Conservation (phyloP, 768 basidiomycete species). For the Rhodotorula diobovata region DNA sequence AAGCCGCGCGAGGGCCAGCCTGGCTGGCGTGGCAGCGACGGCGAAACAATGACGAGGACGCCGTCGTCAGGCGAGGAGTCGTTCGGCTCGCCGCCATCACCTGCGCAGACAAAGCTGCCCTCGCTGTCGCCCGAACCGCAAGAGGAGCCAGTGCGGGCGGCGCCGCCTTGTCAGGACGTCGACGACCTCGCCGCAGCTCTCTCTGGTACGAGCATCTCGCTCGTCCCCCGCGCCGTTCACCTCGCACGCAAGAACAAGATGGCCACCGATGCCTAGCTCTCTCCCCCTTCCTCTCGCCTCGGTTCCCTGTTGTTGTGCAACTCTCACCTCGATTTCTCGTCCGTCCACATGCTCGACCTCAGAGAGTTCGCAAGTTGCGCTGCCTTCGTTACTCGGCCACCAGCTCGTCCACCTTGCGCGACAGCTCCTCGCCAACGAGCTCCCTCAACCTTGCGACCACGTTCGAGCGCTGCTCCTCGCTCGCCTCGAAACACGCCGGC, state of each 20-base stretch:
- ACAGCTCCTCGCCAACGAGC: background rate
- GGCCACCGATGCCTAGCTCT: background rate
- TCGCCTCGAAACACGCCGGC: slow-evolving; percentile 55
- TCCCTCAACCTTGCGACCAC: background rate
- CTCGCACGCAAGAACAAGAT: slow-evolving; percentile 7
- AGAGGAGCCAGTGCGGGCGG: too few species aligned
- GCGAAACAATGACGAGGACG: too few species aligned
- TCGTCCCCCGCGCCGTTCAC: slow-evolving; percentile 22
- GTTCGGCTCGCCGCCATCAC: background rate
- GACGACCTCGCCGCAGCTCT: slow-evolving; percentile 13
- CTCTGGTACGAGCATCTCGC: slow-evolving; percentile 19
- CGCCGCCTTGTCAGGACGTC: background rate
- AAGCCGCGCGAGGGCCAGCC: slow-evolving; percentile 15
- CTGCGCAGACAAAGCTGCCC: background rate
- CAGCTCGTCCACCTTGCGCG: background rate
- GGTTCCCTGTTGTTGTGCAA: background rate
- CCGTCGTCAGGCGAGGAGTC: background rate
- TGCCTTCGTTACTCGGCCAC: too few species aligned
- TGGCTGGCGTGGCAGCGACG: background rate
- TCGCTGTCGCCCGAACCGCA: background rate
- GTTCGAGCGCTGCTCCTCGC: background rate
- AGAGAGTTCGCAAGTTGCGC: too few species aligned
- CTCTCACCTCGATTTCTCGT: background rate
- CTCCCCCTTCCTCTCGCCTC: too few species aligned
- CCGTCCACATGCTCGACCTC: too few species aligned